Evolutionary conservation across 2,329 filamentous ascomycete genomes (phyloP), one percentile per base, ranked within the genome.

Genomic region (Myriosclerotinia scirpicola): DNA sequence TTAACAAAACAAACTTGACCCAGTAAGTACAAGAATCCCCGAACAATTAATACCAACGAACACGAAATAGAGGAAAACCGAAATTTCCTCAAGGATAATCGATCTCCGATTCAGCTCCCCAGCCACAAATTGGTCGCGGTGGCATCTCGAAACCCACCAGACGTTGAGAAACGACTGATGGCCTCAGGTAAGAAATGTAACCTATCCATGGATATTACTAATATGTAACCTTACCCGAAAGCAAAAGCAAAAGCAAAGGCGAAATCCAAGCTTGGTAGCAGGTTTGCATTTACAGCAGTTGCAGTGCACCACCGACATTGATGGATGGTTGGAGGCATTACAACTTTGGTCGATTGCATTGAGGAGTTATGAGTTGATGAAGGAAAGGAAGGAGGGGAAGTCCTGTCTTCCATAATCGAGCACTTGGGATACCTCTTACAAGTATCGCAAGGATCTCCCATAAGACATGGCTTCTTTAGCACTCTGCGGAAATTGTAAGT

Each of bases 401-500:
- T 34, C 30, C 30, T 34, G 83, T 84, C 68, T 83, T 84, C 87
- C 87, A 89, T n/a, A 89, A 82, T 11, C 87, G 82, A 0, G 87
- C 86, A 3, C 84, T 82, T 48, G 88, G 77, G 0, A 89, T 86
- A 72, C 86, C 86, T 88, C 68, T 83, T 82, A 69, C 87, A 89
- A 1, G 86, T 86, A 64, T 85, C 82, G 70, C 87, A 89, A 0
- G 87, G 86, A 8, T 81, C 84, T 44, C 85, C 87, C 67, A 82
- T 83, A 22, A 85, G 87, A 72, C 87, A 89, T 2, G 85, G 87
- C 77, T 89, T 89, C 66, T 87, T 82, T 48, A 89, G 77, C 69
- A 89, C 88, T 48, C 86, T 82, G 73, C 87, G 89, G 54, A 87
- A 80, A 62, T 89, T 87, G 71, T 87, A 89, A 15, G 87, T 87